Base-by-base conservation (phyloP, 441 rosid genomes). In the Capsella rubella region DNA sequence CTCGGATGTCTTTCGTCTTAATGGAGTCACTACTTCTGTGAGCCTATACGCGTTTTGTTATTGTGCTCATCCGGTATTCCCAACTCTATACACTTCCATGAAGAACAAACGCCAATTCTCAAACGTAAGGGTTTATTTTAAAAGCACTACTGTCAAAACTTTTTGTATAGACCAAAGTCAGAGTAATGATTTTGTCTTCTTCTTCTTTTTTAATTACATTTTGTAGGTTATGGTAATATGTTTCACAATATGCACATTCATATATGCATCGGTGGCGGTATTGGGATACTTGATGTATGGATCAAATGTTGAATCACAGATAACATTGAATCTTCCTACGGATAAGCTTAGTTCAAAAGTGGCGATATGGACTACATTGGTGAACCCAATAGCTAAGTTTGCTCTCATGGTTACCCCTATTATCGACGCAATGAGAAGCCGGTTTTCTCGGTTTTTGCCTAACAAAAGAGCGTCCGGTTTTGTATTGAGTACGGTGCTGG, bases 61-160 rank as follows among this genome's bases (percentile, higher is more conserved):
- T 27, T 92, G 99, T 21, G 97, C 97, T 1, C 97, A 92, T 76
- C 97, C 99, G 0, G 95, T 95, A 43, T 95, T 95, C 61, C 99
- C 99, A 8, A 88, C 92, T 11, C 82, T 95, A 6, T 90, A 92
- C 82, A 85, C 78, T 72, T 90, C 96, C 31, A 90, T 92, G 96
- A 84, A 82, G 68, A 89, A 83, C 71, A 95, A 82, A 74, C 90
- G 73, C 13, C 97, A 92, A 53, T 95, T 92, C 84, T 82, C 96
- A 6, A 77, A 81, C 53, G 97, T 89, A 84, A 95, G 97, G 97
- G 78, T 53, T 50, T 50, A 14, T 37, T 9, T 2, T 9, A 21
- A 37, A 37, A 37, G 4, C 40, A 37, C 40, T 9, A 37, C 40
- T 9, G 12, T 37, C 12, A n/a, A n/a, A n/a, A n/a, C n/a, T n/a